Evolutionary conservation across 371 early-diverging fungal genomes (phyloP), one percentile per base, ranked within the genome.

Genomic region (Lichtheimia ornata): DNA sequence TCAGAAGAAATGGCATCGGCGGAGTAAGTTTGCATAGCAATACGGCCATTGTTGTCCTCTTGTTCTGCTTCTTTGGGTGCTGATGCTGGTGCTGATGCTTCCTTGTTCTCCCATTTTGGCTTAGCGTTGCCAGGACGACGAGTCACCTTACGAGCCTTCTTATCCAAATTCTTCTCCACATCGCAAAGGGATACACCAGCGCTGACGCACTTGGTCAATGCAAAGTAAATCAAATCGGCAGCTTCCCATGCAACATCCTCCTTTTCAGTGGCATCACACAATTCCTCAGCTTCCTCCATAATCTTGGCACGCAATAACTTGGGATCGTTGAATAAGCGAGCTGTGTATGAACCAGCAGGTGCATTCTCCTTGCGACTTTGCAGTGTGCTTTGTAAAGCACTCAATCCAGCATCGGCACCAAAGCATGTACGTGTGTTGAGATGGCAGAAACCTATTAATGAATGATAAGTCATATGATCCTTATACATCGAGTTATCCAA

Each of bases 141-240:
- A 7, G 89, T 89, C 18, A 98, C 87, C 77, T 94, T 95, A 61
- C 87, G 87, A 56, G 94, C 83, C 58, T 92, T 84, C 64, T 72
- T 74, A 69, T 97, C 92, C 62, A 98, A 77, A 47, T 94, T 88
- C 68, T 77, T 81, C 72, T 96, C 97, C 11, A 98, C 77, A 66
- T 97, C 98, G 5, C 87, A 70, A 28, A 98, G 77, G 3, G 82
- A 76, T 4, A 96, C 95, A 41, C 95, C 97, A 35, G 80, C 74
- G 35, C 85, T 83, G 2, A 90, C 86, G 75, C 95, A 95, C 67
- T 94, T 95, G 56, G 86, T 88, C 52, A 98, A 75, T 4, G 94
- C 89, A 84, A 98, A 98, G 81, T 97, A 98, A 56, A 98, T 84
- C 58, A 97, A 74, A 70, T 98, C 99, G 22, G 99, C 98, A 24